Conservation (phyloP, 306 rosid species). For the Cyclanthera cordifolia region DNA sequence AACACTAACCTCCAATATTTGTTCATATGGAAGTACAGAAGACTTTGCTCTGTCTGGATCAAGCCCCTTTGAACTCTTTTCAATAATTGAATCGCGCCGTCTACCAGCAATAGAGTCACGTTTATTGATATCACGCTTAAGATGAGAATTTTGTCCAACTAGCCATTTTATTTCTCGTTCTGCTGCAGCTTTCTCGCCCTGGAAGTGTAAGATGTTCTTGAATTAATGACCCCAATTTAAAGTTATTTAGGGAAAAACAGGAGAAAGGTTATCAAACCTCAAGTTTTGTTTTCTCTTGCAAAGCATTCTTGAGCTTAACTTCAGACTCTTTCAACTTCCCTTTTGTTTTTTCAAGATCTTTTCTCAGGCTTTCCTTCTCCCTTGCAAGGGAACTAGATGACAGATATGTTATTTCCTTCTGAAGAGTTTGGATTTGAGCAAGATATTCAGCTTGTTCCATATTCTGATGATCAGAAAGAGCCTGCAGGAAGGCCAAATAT, state of each 20-base stretch:
- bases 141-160: constrained; percentile 65
- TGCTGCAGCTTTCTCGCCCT: constrained; percentile 71
- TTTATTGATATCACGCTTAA: constrained; percentile 66
- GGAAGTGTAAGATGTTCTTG: constrained; percentile 18
- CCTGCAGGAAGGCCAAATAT: constrained; percentile 32
- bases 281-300: constrained; percentile 81
- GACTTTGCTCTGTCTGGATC: constrained; percentile 52
- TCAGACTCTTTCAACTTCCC: constrained; percentile 64
- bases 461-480: constrained; percentile 37
- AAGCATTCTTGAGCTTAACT: constrained; percentile 62
- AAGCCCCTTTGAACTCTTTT: constrained; percentile 42
- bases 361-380: constrained; percentile 66
- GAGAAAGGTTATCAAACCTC: constrained; percentile 40
- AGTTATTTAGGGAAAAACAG: background rate
- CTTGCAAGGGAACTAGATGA: constrained; percentile 55
- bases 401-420: constrained; percentile 47
- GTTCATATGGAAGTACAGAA: constrained; percentile 35
- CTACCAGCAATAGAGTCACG: constrained; percentile 69
- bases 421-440: constrained; percentile 49
- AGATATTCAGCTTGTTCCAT: constrained; percentile 47
- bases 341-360: constrained; percentile 69
- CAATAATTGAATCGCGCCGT: constrained; percentile 53
- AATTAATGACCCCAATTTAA: background rate
- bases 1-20: constrained; percentile 46
- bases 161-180: constrained; percentile 73